Evolutionary conservation across 2,329 filamentous ascomycete genomes (phyloP), one percentile per base, ranked within the genome.

Genomic region (Zymoseptoria crescenta): DNA sequence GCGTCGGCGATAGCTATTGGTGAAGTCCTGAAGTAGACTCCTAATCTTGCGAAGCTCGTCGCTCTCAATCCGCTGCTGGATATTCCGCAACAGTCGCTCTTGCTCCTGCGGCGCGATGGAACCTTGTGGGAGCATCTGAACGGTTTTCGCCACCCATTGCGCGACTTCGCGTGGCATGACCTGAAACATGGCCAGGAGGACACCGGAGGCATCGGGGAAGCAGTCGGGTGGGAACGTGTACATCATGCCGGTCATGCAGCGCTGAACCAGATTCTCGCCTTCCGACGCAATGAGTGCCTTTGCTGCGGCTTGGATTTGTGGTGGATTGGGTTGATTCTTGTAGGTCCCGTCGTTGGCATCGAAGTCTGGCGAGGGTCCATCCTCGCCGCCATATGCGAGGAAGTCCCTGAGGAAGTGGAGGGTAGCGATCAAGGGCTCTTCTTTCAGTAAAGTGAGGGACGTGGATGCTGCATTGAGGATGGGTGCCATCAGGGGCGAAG

Each of bases 161-260:
- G 88, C 85, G 13, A 91, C 90, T 70, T 94, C 83, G 56, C 84
- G 79, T 0, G 94, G 94, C 70, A 95, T 79, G 49, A 97, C 78
- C 73, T 96, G 88, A 71, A 99, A 96, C 64, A 97, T 80, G 3
- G 87, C 87, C 61, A 99, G 84, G 56, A 99, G 77, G n/a, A 96
- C 90, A 4, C 91, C 92, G 54, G 91, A 96, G 16, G 91, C 92
- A 71, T 99, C 94, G 0, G 92, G 87, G 70, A 97, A 96, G 76
- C 92, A 96, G 73, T 97, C 94, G 50, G 89, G 85, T 0, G 94
- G 95, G 76, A 99, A 99, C 0, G 88, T 95, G 73, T 96, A 96
- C 93, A 99, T 97, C 92, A 99, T 96, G 61, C 94, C 94, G 1
- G 92, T 94, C 77, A 99, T 81, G 59, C 96, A 87, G 64, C 92